phyloP scores from a whole-genome alignment of 2,329 filamentous ascomycete species.

The Mycosphaerella sp. region DNA sequence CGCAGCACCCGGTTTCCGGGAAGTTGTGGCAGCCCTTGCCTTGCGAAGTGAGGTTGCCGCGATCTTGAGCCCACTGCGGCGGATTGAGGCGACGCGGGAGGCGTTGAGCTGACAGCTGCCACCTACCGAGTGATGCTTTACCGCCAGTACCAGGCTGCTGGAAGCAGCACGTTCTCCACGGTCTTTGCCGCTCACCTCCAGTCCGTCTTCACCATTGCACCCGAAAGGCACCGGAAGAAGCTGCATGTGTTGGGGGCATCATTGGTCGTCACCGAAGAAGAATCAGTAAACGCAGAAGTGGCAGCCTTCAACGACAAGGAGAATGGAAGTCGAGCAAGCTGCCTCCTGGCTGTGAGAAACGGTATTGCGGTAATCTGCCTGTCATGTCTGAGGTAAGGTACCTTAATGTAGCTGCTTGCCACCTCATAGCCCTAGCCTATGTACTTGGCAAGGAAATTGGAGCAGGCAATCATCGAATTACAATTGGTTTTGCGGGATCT shows the following conservation, averaged over 20 bases:
- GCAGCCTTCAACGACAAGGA: background rate
- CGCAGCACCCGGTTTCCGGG: too few relatives aligned
- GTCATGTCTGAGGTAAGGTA: background rate
- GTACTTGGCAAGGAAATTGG: background rate
- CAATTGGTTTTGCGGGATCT: conserved; percentile 1
- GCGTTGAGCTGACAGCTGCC: background rate
- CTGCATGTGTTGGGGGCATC: background rate
- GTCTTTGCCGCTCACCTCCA: background rate
- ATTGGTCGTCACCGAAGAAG: background rate
- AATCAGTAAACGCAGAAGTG: background rate
- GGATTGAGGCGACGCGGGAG: background rate
- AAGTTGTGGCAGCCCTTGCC: too few relatives aligned
- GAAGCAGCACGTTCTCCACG: background rate
- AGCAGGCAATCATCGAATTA: conserved; percentile 14
- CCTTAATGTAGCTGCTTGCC: background rate
- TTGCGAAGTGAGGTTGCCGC: background rate
- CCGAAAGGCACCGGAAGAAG: background rate
- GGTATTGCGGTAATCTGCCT: background rate
- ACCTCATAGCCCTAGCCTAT: background rate
- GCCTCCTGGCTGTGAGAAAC: background rate
- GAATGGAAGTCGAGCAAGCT: background rate
- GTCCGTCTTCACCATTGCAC: background rate
- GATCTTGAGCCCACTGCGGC: background rate
- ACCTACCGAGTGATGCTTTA: background rate
- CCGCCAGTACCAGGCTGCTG: background rate